phyloP scores from a whole-genome alignment of 495 filamentous ascomycete species.

The Tuber microsphaerosporum region DNA sequence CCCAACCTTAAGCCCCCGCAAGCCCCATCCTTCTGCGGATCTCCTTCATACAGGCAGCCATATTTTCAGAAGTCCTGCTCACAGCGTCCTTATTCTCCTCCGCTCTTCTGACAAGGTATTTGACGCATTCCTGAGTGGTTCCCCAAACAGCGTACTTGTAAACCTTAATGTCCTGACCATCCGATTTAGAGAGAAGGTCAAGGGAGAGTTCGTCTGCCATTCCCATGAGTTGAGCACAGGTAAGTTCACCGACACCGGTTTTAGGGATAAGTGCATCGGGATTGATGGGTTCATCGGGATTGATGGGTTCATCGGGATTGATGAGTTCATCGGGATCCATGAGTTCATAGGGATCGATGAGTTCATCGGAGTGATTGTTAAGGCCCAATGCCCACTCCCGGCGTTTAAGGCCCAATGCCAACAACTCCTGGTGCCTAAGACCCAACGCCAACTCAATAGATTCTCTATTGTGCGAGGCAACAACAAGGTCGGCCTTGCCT shows the following conservation, averaged over 20 bases:
- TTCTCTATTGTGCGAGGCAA: conserved; percentile 87
- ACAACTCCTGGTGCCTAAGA: conserved; percentile 28
- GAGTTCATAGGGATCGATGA: no score
- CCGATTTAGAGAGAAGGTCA: conserved; percentile 57
- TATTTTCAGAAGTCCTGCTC: conserved; percentile 64
- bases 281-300: no score
- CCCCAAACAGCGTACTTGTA: conserved; percentile 95
- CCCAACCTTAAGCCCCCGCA: conserved; percentile 43
- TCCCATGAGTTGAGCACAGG: conserved; percentile 86
- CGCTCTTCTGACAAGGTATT: conserved; percentile 76
- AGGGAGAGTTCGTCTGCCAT: conserved; percentile 96
- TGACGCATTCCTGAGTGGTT: conserved; percentile 84
- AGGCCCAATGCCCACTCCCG: no score
- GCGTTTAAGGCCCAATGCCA: no score
- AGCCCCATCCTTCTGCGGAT: conserved; percentile 54
- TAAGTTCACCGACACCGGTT: conserved; percentile 51
- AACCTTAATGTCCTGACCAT: conserved; percentile 50
- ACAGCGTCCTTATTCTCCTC: conserved; percentile 90
- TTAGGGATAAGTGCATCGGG: no score
- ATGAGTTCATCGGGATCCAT: no score
- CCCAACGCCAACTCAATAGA: conserved; percentile 65
- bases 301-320: no score
- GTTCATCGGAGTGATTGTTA: no score
- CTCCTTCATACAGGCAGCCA: conserved; percentile 66
- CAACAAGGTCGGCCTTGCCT: conserved; percentile 50